A percentile compares a stretch with the other conserved stretches of the same genome.
phyloP scores from a whole-genome alignment of 495 filamentous ascomycete species.

The Sporormia fimetaria region DNA sequence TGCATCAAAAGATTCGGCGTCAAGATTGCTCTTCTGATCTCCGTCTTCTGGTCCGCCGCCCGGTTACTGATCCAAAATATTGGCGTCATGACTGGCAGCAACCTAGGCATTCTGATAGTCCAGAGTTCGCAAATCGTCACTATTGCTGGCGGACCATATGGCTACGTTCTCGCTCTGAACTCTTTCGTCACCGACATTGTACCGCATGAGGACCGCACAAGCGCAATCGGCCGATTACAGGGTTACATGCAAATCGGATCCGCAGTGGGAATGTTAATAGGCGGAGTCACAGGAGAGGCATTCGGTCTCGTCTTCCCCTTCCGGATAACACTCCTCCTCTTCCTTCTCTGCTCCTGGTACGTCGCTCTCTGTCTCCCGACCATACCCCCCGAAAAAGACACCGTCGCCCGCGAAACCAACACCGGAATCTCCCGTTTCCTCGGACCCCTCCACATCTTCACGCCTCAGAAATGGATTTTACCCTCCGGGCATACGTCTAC shows the following conservation, averaged over 20 bases:
- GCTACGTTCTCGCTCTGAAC: slow-evolving; percentile 47
- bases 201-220: slow-evolving; percentile 39
- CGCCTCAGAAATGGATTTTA: slow-evolving; percentile 37
- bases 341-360: slow-evolving; percentile 35
- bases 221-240: slow-evolving; percentile 42
- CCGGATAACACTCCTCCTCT: slow-evolving; percentile 39
- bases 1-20: slow-evolving; percentile 45
- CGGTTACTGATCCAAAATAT: slow-evolving; percentile 44
- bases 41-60: slow-evolving; percentile 42
- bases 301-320: slow-evolving; percentile 41
- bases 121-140: slow-evolving; percentile 46
- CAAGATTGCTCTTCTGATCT: slow-evolving; percentile 40
- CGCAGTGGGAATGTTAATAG: slow-evolving; percentile 42
- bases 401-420: neutral
- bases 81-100: slow-evolving; percentile 41
- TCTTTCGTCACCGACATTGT: slow-evolving; percentile 35
- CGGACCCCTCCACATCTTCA: slow-evolving; percentile 42
- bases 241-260: slow-evolving; percentile 47
- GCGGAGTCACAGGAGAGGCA: slow-evolving; percentile 42
- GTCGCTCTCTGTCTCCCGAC: slow-evolving; percentile 33
- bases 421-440: slow-evolving; percentile 38
- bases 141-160: slow-evolving; percentile 45
- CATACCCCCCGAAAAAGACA: slow-evolving; percentile 31
- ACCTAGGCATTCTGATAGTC: slow-evolving; percentile 43
- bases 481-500: slow-evolving; percentile 33